A percentile compares a stretch with the other conserved stretches of the same genome.
phyloP scores from a whole-genome alignment of 1,284 basidiomycete genomes.

The Apiotrichum gamsii region DNA sequence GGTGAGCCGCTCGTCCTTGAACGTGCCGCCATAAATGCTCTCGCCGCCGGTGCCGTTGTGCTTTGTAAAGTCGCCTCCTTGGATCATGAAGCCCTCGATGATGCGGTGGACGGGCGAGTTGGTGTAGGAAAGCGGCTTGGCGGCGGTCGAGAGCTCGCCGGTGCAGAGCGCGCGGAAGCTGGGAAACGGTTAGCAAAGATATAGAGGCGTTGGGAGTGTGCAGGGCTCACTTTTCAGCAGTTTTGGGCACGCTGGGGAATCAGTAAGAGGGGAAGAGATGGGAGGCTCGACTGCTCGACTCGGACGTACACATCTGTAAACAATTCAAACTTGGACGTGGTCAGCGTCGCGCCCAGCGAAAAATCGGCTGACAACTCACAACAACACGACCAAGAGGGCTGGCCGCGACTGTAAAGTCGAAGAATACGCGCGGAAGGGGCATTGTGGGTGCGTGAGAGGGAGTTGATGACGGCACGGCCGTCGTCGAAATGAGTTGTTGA shows the following conservation, averaged over 20 bases:
- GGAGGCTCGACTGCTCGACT: no score
- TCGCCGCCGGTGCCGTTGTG: conserved; percentile 53
- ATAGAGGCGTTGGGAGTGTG: conserved; percentile 1
- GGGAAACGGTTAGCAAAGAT: conserved; percentile 4
- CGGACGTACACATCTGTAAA: conserved; percentile 55
- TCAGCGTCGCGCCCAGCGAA: conserved; percentile 1
- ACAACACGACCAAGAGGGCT: conserved; percentile 60
- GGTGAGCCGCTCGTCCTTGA: conserved; percentile 43
- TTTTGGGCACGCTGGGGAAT: conserved; percentile 62
- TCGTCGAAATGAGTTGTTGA: no score
- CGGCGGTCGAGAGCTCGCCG: conserved; percentile 68
- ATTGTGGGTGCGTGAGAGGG: background rate
- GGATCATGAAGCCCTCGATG: conserved; percentile 82
- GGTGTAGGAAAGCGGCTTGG: conserved; percentile 73
- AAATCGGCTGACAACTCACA: conserved; percentile 16
- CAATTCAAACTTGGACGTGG: conserved; percentile 66
- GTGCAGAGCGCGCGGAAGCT: conserved; percentile 85
- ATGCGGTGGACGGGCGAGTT: conserved; percentile 69
- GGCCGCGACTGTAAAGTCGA: conserved; percentile 66
- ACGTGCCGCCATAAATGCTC: conserved; percentile 45
- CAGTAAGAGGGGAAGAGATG: background rate
- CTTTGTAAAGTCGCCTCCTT: conserved; percentile 61
- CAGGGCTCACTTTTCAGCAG: conserved; percentile 67
- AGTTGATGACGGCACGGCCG: background rate
- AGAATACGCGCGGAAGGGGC: conserved; percentile 52